Evolutionary conservation across 768 basidiomycete genomes (phyloP), one percentile per base, ranked within the genome.

Genomic region (Boletus reticulatus): DNA sequence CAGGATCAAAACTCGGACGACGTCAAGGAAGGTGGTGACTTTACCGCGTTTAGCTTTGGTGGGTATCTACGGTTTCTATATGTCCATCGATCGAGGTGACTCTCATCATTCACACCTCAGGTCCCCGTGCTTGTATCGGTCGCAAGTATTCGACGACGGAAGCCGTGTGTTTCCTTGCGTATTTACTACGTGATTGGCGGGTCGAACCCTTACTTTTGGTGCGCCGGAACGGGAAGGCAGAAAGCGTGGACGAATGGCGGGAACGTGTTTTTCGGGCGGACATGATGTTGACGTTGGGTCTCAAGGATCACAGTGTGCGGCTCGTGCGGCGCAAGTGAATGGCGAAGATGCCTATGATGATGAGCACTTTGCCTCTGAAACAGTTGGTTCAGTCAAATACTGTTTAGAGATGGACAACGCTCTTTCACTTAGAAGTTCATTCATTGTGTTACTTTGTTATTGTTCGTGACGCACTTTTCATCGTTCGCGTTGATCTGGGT

Each of bases 81-180:
- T 24, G 4, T 13, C 32, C 9, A 19, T n/a, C 7, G 4, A 16
- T 31, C 10, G 2, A 51, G 22, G 47, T 31, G 17, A 20, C 14
- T 27, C 38, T 6, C 9, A 22, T 36, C 12, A 9, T 27, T 55
- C 4, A 53, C 46, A 46, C 34, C 48, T 12, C 58, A 76, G 80
- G 80, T 20, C 78, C 80, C n/a, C 75, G 81, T 14, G 50, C 64
- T 4, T 85, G 84, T 59, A 69, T 83, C 6, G 84, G 83, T 4
- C 71, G 79, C 34, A 80, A 77, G 57, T 85, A 84, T 58, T 77
- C 82, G 2, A 72, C 74, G 1, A 75, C 73, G 0, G 82, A 85
- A 62, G 73, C 75, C 2, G 75, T 84, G 16, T 76, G 74, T 44
- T 81, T 84, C 72, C 72, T 85, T n/a, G 73, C 79, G 0, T 65